These are phyloP conservation scores for Aquilaria sinensis DNA, from an alignment of 345 rosid species.

Conservation along the genomic window DNA sequence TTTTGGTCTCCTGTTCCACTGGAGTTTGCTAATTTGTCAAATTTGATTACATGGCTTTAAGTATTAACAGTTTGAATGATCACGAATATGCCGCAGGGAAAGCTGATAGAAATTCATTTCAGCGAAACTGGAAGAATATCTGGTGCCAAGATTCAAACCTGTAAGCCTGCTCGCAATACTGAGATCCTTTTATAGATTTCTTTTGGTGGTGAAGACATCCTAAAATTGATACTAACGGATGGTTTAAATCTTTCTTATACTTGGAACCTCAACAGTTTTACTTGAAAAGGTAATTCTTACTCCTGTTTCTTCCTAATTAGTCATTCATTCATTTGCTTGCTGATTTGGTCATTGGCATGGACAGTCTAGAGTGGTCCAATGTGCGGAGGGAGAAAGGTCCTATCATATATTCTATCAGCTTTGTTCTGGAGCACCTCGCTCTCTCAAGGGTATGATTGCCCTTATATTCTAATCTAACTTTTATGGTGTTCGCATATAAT, in stretches of 20 bases:
- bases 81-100: constrained; percentile 60
- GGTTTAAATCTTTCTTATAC: constrained; percentile 21
- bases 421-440: constrained; percentile 84
- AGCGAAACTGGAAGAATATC: constrained; percentile 97
- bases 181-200: constrained; percentile 6
- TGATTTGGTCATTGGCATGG: constrained; percentile 24
- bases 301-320: constrained; percentile 14
- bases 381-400: constrained; percentile 94
- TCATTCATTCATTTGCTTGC: constrained; percentile 12
- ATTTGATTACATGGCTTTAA: constrained; percentile 2
- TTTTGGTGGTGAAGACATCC: constrained; percentile 5
- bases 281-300: constrained; percentile 80
- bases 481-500: too few relatives aligned
- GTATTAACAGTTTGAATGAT: constrained; percentile 23
- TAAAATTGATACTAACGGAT: constrained; percentile 25
- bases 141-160: constrained; percentile 97
- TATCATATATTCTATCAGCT: constrained; percentile 99
- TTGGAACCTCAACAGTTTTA: constrained; percentile 55
- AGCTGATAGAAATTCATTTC: constrained; percentile 91
- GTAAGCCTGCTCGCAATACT: constrained; percentile 43
- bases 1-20: background rate
- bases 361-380: constrained; percentile 99
- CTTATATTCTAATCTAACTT: background rate
- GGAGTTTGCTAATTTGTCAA: background rate
- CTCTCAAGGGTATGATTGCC: constrained; percentile 56